Conservation (phyloP, 176 grass and related monocot species). For the Calamus simplicifolius region DNA sequence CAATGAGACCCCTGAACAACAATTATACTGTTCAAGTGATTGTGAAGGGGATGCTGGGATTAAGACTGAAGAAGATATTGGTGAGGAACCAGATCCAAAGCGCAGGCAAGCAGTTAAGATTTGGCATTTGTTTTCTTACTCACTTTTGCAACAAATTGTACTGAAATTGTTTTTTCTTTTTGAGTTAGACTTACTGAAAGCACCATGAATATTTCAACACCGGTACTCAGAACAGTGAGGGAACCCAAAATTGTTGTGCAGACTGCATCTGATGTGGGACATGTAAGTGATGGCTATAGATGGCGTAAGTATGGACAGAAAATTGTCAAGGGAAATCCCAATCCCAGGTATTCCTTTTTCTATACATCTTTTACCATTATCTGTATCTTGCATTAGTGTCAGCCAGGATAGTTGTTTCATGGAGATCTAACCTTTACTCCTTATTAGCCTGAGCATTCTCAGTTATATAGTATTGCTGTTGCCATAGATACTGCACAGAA, state of each 20-base stretch:
- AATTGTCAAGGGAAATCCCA: constrained; percentile 23
- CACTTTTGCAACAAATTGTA: neutral
- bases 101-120: neutral
- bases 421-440: no score
- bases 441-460: no score
- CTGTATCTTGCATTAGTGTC: neutral
- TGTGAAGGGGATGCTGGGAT: constrained; percentile 42
- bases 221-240: neutral
- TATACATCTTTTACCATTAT: neutral
- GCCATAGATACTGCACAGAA: no score
- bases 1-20: constrained; percentile 57
- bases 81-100: constrained; percentile 16
- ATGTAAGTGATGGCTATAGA: constrained; percentile 19
- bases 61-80: constrained; percentile 5
- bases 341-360: constrained; percentile 9
- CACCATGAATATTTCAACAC: neutral
- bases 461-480: no score
- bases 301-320: constrained; percentile 31
- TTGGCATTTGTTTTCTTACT: no score
- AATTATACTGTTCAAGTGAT: constrained; percentile 93
- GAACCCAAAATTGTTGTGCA: constrained; percentile 19
- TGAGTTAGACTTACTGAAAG: neutral
- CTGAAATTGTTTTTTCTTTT: neutral
- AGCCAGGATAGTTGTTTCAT: no score
- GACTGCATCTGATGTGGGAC: constrained; percentile 9